Base-by-base conservation (phyloP, 805 yeast genomes). In the Kodamaea leandrae region DNA sequence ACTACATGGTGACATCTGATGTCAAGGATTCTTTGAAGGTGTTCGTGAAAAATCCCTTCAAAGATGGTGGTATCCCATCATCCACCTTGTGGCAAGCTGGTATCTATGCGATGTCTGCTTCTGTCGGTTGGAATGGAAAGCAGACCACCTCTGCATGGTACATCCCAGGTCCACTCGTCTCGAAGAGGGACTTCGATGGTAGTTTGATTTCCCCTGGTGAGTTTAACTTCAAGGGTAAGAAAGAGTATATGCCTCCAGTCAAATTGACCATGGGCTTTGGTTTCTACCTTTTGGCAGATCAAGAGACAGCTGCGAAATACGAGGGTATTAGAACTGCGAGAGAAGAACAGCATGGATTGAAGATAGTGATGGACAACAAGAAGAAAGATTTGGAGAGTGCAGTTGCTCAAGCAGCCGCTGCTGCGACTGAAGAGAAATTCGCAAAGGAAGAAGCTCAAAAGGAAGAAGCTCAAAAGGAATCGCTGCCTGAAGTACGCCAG, bases 211-310 rank as follows among this genome's bases (percentile, higher is more conserved):
- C 80, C 1, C 66, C 83, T 3, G 93, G 91, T 3, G 62, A 71
- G 36, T 74, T 90, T 46, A 72, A 73, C 38, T 67, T 76, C 38
- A 69, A 76, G 32, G 76, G 76, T 19, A 71, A 72, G 36, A 82
- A 80, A 53, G 74, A 71, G 14, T 76, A 67, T 48, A 65, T 90
- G 49, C 87, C 90, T 0, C 87, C 96, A 3, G 74, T 83, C n/a
- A 95, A 83, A 50, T 60, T 90, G 53, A 88, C 82, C 1, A 84
- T 93, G 93, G 99, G 99, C 0, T 71, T 90, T 51, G 96, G 86
- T 0, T 73, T 93, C 39, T 54, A 86, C 43, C 87, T 95, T 85
- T 65, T 82, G 43, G 69, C 79, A 1, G 83, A 83, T 44, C 80
- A 76, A 37, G 83, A 76, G 23, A 71, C 73, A 2, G 68, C 79